Conservation (phyloP, 176 grass and related monocot species). For the Carex cristatella region DNA sequence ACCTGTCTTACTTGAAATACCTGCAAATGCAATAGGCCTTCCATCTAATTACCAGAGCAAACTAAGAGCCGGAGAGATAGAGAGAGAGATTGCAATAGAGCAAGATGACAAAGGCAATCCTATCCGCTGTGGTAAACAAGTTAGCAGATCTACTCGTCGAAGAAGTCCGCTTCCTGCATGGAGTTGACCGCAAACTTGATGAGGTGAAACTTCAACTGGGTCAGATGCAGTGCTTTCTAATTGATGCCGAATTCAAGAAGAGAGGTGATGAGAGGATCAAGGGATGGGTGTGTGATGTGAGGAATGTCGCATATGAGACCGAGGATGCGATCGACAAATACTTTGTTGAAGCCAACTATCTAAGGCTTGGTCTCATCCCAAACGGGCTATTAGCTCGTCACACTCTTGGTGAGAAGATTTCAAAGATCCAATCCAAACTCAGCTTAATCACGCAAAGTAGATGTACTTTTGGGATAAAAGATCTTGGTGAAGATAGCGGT, state of each 20-base stretch:
- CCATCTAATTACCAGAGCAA: too few relatives aligned
- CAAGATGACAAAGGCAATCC: background rate
- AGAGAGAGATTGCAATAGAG: too few relatives aligned
- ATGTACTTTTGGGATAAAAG: too few relatives aligned
- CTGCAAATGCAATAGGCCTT: too few relatives aligned
- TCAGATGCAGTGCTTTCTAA: background rate
- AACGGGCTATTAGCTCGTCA: too few relatives aligned
- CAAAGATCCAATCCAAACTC: too few relatives aligned
- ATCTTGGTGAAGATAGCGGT: background rate
- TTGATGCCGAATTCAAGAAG: conserved; percentile 4
- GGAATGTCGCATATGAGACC: conserved; percentile 10
- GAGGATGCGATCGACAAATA: conserved; percentile 26
- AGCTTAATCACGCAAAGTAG: too few relatives aligned
- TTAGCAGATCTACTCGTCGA: background rate
- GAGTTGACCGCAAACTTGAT: background rate
- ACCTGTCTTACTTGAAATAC: too few relatives aligned
- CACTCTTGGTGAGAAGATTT: too few relatives aligned
- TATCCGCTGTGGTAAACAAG: background rate
- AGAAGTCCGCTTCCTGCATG: background rate
- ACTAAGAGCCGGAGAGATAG: too few relatives aligned
- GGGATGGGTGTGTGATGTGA: conserved; percentile 6
- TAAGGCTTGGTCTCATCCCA: too few relatives aligned
- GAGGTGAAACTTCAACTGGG: background rate
- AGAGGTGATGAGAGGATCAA: background rate
- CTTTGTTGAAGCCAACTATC: background rate